Evolutionary conservation across 2,329 filamentous ascomycete genomes (phyloP), one percentile per base, ranked within the genome.

Genomic region (Capronia americana): DNA sequence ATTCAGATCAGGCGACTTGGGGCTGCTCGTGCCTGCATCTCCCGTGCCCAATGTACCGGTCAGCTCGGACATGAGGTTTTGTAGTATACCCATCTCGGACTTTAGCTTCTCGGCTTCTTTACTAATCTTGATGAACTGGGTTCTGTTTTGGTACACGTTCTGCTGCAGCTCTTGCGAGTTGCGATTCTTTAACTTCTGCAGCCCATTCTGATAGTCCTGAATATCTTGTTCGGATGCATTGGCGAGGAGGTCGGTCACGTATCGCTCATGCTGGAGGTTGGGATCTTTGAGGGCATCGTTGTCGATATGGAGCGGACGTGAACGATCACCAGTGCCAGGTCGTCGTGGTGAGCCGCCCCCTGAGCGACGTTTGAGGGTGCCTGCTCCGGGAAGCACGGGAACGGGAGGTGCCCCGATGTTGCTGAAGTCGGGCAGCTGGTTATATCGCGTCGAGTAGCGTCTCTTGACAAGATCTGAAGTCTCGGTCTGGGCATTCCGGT

Each of bases 61-160:
- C 64, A 99, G 85, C 71, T 99, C 95, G 2, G 92, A 89, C 90
- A 99, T 97, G 60, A 98, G 85, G 70, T 92, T 92, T 53, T 92
- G 88, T 34, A 99, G 86, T 6, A 92, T 92, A 60, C 92, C 88
- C 95, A 99, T 98, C 78, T 99, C 95, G 63, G 88, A 88, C 80
- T 98, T 98, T 65, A 99, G 87, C 81, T 97, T 97, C 79, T 99
- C 95, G 1, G 96, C 95, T 81, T 99, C 95, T 79, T 98, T 97
- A 77, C 93, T 97, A 78, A 99, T 98, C 79, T 96, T 96, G 83
- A 99, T 98, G 76, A 99, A 99, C 75, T 98, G 95, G 0, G 92
- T 96, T 57, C 95, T 89, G 79, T 99, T 99, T 78, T 97, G 93
- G 79, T 96, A 94, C 58, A 99, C 91, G 79, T 93, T 98, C 75